These are phyloP conservation scores for Lavandula angustifolia DNA, from an alignment of 257 asterid genomes.

Conservation along the genomic window DNA sequence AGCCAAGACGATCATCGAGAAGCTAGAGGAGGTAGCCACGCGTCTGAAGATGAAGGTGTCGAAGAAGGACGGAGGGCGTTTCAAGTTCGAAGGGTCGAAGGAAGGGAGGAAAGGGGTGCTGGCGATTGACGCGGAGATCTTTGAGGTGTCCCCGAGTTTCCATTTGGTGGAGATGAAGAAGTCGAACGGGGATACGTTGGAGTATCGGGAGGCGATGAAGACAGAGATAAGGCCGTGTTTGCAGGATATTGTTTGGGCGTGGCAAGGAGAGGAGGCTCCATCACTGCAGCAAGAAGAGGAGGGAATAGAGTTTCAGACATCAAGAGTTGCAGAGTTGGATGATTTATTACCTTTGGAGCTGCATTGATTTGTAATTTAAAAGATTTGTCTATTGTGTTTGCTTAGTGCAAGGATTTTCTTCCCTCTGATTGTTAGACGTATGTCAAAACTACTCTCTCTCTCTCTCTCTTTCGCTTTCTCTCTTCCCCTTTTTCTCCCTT, in stretches of 20 bases:
- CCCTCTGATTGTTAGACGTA: too few species aligned
- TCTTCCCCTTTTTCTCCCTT: too few species aligned
- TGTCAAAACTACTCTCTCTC: too few species aligned
- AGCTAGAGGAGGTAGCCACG: conserved; percentile 55
- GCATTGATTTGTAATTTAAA: too few species aligned
- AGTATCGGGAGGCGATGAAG: conserved; percentile 51
- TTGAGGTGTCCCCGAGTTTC: conserved; percentile 51
- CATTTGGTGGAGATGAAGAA: conserved; percentile 69
- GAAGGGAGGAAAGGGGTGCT: conserved; percentile 2
- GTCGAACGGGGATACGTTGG: conserved; percentile 55
- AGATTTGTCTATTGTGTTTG: too few species aligned
- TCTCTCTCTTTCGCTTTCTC: too few species aligned
- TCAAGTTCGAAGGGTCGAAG: conserved; percentile 46
- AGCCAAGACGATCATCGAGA: conserved; percentile 45
- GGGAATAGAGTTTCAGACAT: too few species aligned
- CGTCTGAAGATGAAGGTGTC: conserved; percentile 41
- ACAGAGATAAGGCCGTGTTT: conserved; percentile 39
- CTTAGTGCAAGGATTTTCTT: too few species aligned
- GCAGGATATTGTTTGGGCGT: conserved; percentile 48
- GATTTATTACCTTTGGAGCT: too few species aligned
- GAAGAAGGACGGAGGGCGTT: conserved; percentile 53
- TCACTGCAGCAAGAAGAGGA: too few species aligned
- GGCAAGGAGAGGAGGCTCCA: conserved; percentile 44
- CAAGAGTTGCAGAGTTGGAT: too few species aligned
- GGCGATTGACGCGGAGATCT: conserved; percentile 48